Percentiles rank a stretch among this genome's conserved stretches.
These are phyloP conservation scores for Fusarium solani-melongenae DNA, from an alignment of 2,329 filamentous ascomycete genomes.

Conservation along the genomic window DNA sequence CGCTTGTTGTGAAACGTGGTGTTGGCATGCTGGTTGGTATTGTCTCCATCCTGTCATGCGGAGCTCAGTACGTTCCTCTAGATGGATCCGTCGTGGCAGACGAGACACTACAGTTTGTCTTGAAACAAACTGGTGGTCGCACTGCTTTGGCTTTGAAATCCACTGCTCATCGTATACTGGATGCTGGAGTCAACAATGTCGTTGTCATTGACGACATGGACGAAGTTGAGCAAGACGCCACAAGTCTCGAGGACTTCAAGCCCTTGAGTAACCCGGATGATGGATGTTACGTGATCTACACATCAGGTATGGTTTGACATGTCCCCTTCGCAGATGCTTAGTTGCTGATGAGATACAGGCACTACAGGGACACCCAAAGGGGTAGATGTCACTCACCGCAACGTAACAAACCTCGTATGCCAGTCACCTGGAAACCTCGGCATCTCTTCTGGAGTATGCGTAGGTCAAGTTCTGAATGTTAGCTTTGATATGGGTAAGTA, in stretches of 20 bases:
- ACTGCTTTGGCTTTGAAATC: conserved; percentile 58
- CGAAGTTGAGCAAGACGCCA: background rate
- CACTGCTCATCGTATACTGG: conserved; percentile 45
- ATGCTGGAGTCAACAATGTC: conserved; percentile 26
- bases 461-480: conserved; percentile 67
- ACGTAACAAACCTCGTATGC: conserved; percentile 65
- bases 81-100: conserved; percentile 66
- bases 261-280: conserved; percentile 33
- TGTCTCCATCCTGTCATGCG: conserved; percentile 64
- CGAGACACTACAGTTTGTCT: conserved; percentile 59
- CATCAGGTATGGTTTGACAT: conserved; percentile 54
- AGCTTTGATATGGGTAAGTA: conserved; percentile 70
- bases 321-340: rapidly evolving
- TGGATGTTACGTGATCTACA: conserved; percentile 65
- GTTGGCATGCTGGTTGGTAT: conserved; percentile 68
- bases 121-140: conserved; percentile 57
- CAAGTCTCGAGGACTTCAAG: background rate
- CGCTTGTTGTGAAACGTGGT: conserved; percentile 65
- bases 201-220: conserved; percentile 46
- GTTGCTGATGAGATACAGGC: conserved; percentile 37
- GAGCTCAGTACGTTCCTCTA: conserved; percentile 69
- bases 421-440: conserved; percentile 61
- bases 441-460: conserved; percentile 60
- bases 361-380: conserved; percentile 70
- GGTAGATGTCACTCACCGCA: conserved; percentile 66